Conservation (phyloP, 2,329 filamentous ascomycete species). For the Botrytis paeoniae region DNA sequence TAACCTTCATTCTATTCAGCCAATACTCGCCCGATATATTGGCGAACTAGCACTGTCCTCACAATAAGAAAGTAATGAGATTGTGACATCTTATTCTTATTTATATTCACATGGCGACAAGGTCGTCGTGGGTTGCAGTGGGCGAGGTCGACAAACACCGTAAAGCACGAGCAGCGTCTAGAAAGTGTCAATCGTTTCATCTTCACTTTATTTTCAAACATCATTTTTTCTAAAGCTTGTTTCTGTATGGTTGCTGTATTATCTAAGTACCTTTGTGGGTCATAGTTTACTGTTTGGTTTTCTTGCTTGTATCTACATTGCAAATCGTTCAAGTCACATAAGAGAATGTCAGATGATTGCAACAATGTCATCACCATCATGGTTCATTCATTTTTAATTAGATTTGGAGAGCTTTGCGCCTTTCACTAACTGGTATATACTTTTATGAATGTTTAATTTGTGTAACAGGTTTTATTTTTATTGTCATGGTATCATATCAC, state of each 20-base stretch:
- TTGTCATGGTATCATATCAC: neutral
- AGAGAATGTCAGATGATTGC: neutral
- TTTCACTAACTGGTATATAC: neutral
- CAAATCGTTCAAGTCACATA: neutral
- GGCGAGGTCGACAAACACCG: no score
- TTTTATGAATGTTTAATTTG: neutral
- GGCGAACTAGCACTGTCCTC: neutral
- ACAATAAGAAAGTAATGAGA: neutral
- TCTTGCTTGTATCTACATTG: neutral
- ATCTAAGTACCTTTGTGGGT: neutral
- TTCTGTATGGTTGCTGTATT: neutral
- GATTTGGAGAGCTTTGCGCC: neutral
- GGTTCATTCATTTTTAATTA: neutral
- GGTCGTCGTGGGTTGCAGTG: no score
- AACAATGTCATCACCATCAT: no score
- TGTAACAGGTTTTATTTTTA: neutral
- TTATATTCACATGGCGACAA: neutral
- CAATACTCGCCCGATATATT: neutral
- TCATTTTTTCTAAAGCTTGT: neutral
- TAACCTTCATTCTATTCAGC: neutral
- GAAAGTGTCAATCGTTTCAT: neutral
- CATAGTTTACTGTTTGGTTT: neutral
- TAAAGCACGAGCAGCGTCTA: neutral
- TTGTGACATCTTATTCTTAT: neutral
- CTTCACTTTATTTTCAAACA: neutral